Evolutionary conservation across 139 green algal species (phyloP), one percentile per base, ranked within the genome.

Genomic region (Spirogloea muscicola): DNA sequence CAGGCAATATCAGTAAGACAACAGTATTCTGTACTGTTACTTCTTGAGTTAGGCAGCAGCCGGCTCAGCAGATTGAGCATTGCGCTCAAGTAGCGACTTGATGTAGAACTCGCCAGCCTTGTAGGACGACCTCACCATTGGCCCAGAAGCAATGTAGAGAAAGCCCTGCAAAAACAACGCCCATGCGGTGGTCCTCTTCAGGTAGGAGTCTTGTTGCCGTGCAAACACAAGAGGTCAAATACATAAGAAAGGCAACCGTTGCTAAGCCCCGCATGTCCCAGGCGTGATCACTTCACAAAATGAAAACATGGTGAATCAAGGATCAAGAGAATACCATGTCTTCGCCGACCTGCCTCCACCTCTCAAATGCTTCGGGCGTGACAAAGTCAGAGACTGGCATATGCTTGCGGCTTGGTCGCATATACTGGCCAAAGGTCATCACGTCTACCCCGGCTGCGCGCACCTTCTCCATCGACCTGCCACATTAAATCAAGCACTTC

Each of bases 391-490:
- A 68, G 39, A 99, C 95, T 31, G 92, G 80, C 93, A 98, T 96
- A 86, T 99, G 95, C 41, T 89, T 89, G 77, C 96, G 96, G 18
- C 91, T 98, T 63, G 95, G 95, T 18, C 93, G 87, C 94, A 98
- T 97, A 89, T 99, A 99, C 89, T 99, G 95, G 0, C 95, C 95
- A 38, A 99, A 88, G 16, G 95, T 99, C 46, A 99, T 92, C 38
- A 99, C 95, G 76, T 97, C 94, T 49, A 97, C 93, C 2, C 82
- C 89, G 44, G 78, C 66, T 31, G 70, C 83, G 2, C 85, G 64
- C 51, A 89, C 75, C 37, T 72, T 46, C 33, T 81, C 58, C 72
- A 96, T 70, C 27, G 91, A n/a, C n/a, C n/a, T n/a, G n/a, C n/a
- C n/a, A n/a, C n/a, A n/a, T n/a, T n/a, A n/a, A n/a, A n/a, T n/a